A percentile compares a stretch with the other conserved stretches of the same genome.
phyloP scores from a whole-genome alignment of 352 stramenopile genomes.

The Globisporangium ultimum region DNA sequence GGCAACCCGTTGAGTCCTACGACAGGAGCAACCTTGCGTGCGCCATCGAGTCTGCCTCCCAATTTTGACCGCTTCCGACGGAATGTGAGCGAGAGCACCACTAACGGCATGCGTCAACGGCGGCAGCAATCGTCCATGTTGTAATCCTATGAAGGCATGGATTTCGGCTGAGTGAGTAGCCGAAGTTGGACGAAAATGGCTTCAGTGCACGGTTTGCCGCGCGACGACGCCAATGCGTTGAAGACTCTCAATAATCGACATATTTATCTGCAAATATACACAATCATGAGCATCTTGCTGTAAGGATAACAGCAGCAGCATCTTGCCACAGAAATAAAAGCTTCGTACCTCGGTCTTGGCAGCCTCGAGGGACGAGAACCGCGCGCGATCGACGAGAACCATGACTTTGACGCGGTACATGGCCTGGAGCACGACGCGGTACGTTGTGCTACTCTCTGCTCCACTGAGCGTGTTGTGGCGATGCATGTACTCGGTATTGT shows the following conservation, averaged over 20 bases:
- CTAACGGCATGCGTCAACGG: constrained; percentile 11
- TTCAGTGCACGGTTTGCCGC: constrained; percentile 19
- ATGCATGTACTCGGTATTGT: constrained; percentile 8
- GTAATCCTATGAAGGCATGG: background rate
- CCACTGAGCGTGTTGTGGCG: too few species aligned
- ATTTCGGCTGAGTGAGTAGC: background rate
- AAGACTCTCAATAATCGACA: constrained; percentile 55
- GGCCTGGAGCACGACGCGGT: constrained; percentile 40
- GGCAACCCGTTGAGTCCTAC: background rate
- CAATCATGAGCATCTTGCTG: background rate
- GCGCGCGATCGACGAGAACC: constrained; percentile 45
- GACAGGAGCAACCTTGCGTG: background rate
- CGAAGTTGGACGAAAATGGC: background rate
- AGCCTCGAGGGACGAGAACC: constrained; percentile 50
- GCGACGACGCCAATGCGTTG: constrained; percentile 37
- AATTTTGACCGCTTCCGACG: constrained; percentile 10
- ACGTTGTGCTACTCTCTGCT: constrained; percentile 17
- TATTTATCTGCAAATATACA: constrained; percentile 41
- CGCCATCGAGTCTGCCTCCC: constrained; percentile 7
- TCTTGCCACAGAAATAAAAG: too few species aligned
- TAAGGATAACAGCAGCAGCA: background rate
- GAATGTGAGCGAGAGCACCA: constrained; percentile 7
- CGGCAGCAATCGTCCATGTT: constrained; percentile 14
- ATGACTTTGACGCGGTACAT: constrained; percentile 69
- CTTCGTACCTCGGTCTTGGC: constrained; percentile 59